A percentile compares a stretch with the other conserved stretches of the same genome.
phyloP scores from a whole-genome alignment of 1,139 yeast species.

The Magnusiomyces suaveolens region DNA sequence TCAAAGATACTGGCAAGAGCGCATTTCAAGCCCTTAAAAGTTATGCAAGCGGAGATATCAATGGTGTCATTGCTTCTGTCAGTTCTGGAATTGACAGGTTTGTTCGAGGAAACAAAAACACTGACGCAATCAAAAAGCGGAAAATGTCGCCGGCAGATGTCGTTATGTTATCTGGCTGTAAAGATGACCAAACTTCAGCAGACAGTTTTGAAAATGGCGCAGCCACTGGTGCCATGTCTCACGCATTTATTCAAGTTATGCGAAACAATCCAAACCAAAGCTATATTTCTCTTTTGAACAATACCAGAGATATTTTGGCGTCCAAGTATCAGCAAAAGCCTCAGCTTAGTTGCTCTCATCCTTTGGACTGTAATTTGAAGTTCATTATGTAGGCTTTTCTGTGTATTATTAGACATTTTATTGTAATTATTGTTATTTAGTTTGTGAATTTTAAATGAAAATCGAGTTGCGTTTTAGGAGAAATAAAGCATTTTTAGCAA shows the following conservation, averaged over 20 bases:
- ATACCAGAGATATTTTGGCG: slow-evolving; percentile 61
- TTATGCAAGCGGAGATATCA: slow-evolving; percentile 61
- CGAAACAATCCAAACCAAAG: slow-evolving; percentile 60
- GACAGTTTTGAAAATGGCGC: slow-evolving; percentile 71
- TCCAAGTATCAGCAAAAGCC: slow-evolving; percentile 80
- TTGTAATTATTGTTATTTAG: too few relatives aligned
- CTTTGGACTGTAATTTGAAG: slow-evolving; percentile 64
- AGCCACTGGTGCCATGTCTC: slow-evolving; percentile 92
- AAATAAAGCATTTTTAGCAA: too few relatives aligned
- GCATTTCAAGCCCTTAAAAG: slow-evolving; percentile 61
- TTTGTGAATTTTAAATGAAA: too few relatives aligned
- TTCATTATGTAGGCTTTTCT: slow-evolving; percentile 37
- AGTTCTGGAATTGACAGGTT: slow-evolving; percentile 44
- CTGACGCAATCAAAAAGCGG: slow-evolving; percentile 39
- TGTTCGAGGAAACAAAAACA: slow-evolving; percentile 31
- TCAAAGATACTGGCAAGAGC: slow-evolving; percentile 75
- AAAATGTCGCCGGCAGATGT: slow-evolving; percentile 87
- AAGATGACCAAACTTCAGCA: slow-evolving; percentile 71
- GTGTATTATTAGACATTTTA: not conserved
- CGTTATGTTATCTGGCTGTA: slow-evolving; percentile 78
- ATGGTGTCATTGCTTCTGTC: slow-evolving; percentile 40
- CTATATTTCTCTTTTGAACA: slow-evolving; percentile 66
- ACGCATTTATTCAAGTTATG: slow-evolving; percentile 72
- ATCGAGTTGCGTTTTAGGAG: too few relatives aligned
- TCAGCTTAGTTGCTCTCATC: slow-evolving; percentile 77